These are phyloP conservation scores for Backusella liffmaniae DNA, from an alignment of 192 early-diverging fungal species.

Conservation along the genomic window DNA sequence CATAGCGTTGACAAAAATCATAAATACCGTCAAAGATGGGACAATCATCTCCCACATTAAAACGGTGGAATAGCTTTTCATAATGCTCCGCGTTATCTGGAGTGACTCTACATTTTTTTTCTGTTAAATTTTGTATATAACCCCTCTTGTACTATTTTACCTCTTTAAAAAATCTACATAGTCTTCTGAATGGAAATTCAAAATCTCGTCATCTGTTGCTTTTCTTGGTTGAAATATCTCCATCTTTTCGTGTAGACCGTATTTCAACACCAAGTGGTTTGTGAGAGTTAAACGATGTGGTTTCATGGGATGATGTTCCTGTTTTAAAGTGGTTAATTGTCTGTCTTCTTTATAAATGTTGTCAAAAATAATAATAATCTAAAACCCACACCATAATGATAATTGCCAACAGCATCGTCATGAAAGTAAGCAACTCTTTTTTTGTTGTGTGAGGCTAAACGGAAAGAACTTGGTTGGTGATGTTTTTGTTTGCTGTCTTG, in stretches of 20 bases:
- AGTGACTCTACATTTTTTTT: constrained; percentile 50
- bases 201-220: constrained; percentile 88
- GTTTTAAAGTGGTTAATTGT: neutral
- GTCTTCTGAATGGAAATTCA: constrained; percentile 92
- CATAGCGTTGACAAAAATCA: constrained; percentile 90
- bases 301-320: constrained; percentile 81
- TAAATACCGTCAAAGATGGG: constrained; percentile 97
- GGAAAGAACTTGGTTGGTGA: constrained; percentile 1
- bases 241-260: constrained; percentile 90
- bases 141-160: constrained; percentile 15
- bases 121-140: neutral
- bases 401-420: constrained; percentile 76
- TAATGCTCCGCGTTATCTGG: constrained; percentile 66
- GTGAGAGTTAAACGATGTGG: constrained; percentile 93
- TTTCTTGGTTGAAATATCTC: constrained; percentile 80
- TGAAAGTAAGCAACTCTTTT: constrained; percentile 73
- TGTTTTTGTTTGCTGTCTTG: constrained; percentile 29
- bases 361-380: neutral
- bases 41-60: constrained; percentile 97
- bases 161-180: constrained; percentile 96
- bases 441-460: constrained; percentile 54
- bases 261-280: constrained; percentile 91
- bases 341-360: neutral
- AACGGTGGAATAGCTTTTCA: constrained; percentile 57
- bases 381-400: constrained; percentile 67